Evolutionary conservation across 2,329 filamentous ascomycete species (phyloP).

Genomic region (Scytalidium sp.): DNA sequence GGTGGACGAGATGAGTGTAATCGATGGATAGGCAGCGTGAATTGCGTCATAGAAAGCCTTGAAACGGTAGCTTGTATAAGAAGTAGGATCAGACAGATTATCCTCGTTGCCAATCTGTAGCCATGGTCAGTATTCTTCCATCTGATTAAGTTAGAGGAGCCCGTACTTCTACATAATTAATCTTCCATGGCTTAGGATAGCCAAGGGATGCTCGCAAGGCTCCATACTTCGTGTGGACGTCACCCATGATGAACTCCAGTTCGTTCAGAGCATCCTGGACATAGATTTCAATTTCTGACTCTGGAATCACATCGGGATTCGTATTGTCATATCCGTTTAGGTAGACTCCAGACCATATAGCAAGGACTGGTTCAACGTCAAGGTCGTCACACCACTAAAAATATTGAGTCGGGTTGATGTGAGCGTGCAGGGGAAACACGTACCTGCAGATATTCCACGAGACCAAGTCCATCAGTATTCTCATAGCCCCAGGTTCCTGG

Average conservation of each 20-base stretch:
- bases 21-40: conserved; percentile 31
- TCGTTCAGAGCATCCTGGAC: conserved; percentile 47
- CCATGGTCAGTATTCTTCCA: neutral
- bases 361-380: conserved; percentile 42
- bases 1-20: conserved; percentile 38
- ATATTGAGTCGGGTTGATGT: neutral
- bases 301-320: conserved; percentile 31
- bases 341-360: conserved; percentile 44
- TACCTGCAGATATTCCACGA: conserved; percentile 45
- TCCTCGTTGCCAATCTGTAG: conserved; percentile 43
- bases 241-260: conserved; percentile 48
- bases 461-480: conserved; percentile 46
- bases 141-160: neutral
- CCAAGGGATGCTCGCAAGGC: conserved; percentile 45
- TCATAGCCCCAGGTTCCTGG: conserved; percentile 40
- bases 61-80: conserved; percentile 40
- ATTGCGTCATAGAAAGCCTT: conserved; percentile 46
- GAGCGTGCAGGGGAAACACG: neutral
- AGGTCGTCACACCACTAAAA: conserved; percentile 43
- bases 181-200: conserved; percentile 44
- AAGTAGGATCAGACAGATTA: conserved; percentile 36
- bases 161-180: conserved; percentile 51
- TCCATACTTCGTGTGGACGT: conserved; percentile 41
- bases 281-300: conserved; percentile 40
- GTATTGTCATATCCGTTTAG: conserved; percentile 25